These are phyloP conservation scores for Lodderomyces margitis DNA, from an alignment of 1,139 yeast species.

Conservation along the genomic window DNA sequence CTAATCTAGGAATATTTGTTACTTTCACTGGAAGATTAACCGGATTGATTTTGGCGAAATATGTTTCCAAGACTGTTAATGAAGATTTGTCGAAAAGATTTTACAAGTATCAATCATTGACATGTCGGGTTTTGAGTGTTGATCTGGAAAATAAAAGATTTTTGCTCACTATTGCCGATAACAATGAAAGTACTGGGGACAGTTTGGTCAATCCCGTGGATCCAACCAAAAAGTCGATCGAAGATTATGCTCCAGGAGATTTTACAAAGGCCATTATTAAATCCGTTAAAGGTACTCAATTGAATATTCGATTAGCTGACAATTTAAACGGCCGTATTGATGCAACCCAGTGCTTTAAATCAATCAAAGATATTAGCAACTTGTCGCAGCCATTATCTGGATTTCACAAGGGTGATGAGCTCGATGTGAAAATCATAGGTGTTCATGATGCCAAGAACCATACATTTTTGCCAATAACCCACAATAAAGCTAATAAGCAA, in stretches of 20 bases:
- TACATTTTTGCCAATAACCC: conserved; percentile 67
- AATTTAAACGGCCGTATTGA: conserved; percentile 81
- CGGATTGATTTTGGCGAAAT: conserved; percentile 79
- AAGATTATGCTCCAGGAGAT: conserved; percentile 60
- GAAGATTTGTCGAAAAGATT: conserved; percentile 59
- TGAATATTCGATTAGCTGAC: conserved; percentile 75
- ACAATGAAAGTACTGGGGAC: conserved; percentile 22
- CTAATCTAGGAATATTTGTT: conserved; percentile 78
- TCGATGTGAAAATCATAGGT: conserved; percentile 73
- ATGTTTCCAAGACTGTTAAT: conserved; percentile 56
- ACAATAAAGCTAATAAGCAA: conserved; percentile 51
- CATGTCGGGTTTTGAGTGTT: conserved; percentile 59
- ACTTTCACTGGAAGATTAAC: conserved; percentile 78
- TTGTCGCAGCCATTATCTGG: conserved; percentile 55
- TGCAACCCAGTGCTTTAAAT: conserved; percentile 65
- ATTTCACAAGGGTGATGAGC: conserved; percentile 56
- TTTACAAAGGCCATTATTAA: conserved; percentile 60
- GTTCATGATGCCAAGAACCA: conserved; percentile 72
- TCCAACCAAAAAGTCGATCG: conserved; percentile 38
- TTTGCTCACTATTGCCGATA: conserved; percentile 53
- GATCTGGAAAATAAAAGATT: conserved; percentile 73
- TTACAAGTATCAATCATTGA: conserved; percentile 63
- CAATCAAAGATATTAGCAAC: conserved; percentile 55
- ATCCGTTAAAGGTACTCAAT: conserved; percentile 68
- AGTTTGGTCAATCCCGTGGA: conserved; percentile 60